Percentiles rank a stretch among this genome's conserved stretches.
Evolutionary conservation across 495 filamentous ascomycete species (phyloP).

Genomic region (Hypoxylon fragiforme): DNA sequence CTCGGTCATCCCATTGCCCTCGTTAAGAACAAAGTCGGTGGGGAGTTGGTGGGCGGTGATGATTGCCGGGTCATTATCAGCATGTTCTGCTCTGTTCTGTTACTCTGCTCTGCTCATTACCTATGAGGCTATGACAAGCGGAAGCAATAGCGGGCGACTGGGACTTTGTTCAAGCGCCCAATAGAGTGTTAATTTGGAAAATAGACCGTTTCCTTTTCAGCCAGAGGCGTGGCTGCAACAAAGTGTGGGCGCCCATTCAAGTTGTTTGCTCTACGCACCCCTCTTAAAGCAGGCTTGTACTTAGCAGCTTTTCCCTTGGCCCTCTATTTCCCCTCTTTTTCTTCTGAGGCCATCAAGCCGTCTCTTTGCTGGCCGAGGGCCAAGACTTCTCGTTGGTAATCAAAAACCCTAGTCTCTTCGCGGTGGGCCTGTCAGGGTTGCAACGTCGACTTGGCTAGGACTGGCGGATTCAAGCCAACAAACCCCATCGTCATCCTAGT

Average conservation of each 20-base stretch:
- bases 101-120: too few species aligned
- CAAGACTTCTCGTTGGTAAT: conserved; percentile 43
- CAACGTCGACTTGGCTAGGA: conserved; percentile 32
- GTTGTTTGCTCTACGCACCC: conserved; percentile 20
- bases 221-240: conserved; percentile 30
- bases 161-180: conserved; percentile 37
- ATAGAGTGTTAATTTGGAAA: conserved; percentile 45
- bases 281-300: conserved; percentile 22
- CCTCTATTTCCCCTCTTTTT: conserved; percentile 29
- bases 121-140: conserved; percentile 16
- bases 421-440: conserved; percentile 34
- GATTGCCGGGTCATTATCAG: conserved; percentile 43
- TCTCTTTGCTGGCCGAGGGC: conserved; percentile 29
- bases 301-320: conserved; percentile 27
- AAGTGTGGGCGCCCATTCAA: conserved; percentile 12
- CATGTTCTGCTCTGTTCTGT: too few species aligned
- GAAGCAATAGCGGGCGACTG: conserved; percentile 28
- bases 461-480: conserved; percentile 37
- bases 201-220: conserved; percentile 28
- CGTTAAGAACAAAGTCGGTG: conserved; percentile 13
- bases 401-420: conserved; percentile 25
- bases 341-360: conserved; percentile 17
- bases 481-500: conserved; percentile 35
- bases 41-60: conserved; percentile 16
- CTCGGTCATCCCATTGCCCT: conserved; percentile 7